Evolutionary conservation across 768 basidiomycete species (phyloP), one percentile per base, ranked within the genome.

Genomic region (Fomitopsis serialis): DNA sequence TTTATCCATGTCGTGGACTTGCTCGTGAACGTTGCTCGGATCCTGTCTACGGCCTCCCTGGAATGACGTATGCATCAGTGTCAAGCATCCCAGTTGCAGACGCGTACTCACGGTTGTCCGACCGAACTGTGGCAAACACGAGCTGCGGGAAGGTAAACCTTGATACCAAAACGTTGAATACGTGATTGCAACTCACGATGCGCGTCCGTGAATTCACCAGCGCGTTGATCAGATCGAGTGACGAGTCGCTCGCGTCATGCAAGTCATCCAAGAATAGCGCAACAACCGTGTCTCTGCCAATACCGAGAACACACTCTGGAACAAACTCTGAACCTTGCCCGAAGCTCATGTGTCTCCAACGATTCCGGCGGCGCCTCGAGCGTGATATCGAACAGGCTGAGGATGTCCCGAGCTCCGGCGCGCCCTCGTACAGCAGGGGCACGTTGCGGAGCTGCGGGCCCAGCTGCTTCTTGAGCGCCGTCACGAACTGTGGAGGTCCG

Each of bases 161-260:
- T 21, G 25, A 27, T 37, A 42, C 36, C 21, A 10, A 45, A 5
- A 12, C 7, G 44, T 3, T 6, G 44, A 7, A 25, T n/a, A n/a
- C 4, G 44, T 24, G 44, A 23, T 9, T 25, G 37, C 4, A 17
- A 23, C 72, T 45, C 63, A 84, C 84, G 77, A 88, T 82, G 4
- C 82, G 78, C 56, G 80, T 83, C 51, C 79, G 75, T 1, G 85
- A 82, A 58, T 84, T 84, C 7, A 83, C 69, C 40, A 89, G 67
- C 0, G 85, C 80, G 2, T 77, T 78, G 22, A 89, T 74, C 34
- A 89, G 74, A 61, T 85, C 84, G 51, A 89, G 61, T 2, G 85
- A 87, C 79, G 84, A 84, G 54, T 82, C 79, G 63, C 87, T 82
- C 9, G 87, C 86, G 59, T 86, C 85, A 55, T 89, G 87, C 15